Base-by-base conservation (phyloP, 2,329 filamentous ascomycete genomes). In the Emmonsiellopsis sp. region DNA sequence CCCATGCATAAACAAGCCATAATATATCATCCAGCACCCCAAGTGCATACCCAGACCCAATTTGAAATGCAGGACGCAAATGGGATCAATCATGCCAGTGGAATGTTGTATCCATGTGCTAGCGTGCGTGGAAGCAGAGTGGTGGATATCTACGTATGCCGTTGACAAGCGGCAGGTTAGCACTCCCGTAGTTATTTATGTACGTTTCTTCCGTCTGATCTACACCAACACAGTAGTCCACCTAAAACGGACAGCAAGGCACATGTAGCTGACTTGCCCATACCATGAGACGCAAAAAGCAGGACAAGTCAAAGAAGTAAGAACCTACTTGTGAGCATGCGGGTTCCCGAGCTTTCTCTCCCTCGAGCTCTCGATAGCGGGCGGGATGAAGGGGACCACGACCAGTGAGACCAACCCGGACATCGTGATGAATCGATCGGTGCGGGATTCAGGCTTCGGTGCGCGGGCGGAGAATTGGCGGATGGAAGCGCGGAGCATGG, bases 351-450 rank as follows among this genome's bases (percentile, higher is more conserved):
- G 62, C 43, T 65, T 71, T 57, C 64, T 67, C 56, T 73, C 68
- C 36, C 70, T 66, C 36, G 70, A 72, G 55, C 72, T 74, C 56
- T 74, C 72, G 9, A 75, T 62, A 4, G 73, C 73, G 6, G 73
- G 73, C 32, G 73, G 73, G 2, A 75, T 67, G 56, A 75, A 75
- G 5, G 73, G 73, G 5, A 75, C 61, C 14, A 74, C 65, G 17
- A 75, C 71, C 2, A 68, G 71, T 1, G 71, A 70, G 42, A 69
- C 61, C 11, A 75, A 64, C 55, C 71, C 72, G 11, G 70, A 70
- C 50, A 64, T 65, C 45, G 71, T 66, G 33, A 74, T 58, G 43
- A 71, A 68, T 37, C 71, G 70, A 42, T 70, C 65, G 46, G 65
- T 63, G 42, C 68, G 70, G 49, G 65, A 70, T 44, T 70, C 67